Evolutionary conservation across 129 eudicot genomes (phyloP).

Genomic region (Dittrichia graveolens): DNA sequence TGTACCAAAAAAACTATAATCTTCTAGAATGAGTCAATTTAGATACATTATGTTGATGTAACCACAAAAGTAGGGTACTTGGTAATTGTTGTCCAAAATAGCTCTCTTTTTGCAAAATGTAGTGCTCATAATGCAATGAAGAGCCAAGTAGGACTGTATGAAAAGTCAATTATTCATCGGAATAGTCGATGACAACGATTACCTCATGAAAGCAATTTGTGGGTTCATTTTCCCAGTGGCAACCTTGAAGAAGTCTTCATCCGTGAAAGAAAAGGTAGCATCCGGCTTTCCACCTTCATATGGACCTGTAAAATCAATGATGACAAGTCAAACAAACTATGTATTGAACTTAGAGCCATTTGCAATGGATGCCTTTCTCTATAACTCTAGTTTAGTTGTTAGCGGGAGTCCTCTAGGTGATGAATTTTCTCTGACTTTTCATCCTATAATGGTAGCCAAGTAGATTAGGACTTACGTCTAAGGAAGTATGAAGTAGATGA

Average conservation of each 20-base stretch:
- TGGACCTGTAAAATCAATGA: slow-evolving; percentile 44
- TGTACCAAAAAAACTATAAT: background rate
- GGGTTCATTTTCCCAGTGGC: slow-evolving; percentile 95
- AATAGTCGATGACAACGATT: background rate
- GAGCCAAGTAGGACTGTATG: background rate
- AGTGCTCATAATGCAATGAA: background rate
- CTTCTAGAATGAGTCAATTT: background rate
- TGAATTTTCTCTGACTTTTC: background rate
- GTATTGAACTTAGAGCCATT: background rate
- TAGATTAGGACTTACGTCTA: slow-evolving; percentile 2
- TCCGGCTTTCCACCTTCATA: slow-evolving; percentile 95
- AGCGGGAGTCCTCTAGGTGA: background rate
- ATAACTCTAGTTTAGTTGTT: background rate
- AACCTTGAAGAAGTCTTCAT: slow-evolving; percentile 74
- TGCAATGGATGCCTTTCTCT: background rate
- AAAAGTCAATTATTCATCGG: background rate
- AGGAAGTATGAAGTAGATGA: background rate
- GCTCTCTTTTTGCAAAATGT: background rate
- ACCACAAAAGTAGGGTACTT: background rate
- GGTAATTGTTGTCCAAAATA: background rate
- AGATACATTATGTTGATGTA: too few species aligned
- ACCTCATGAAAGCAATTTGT: slow-evolving; percentile 98
- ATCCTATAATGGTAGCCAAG: background rate
- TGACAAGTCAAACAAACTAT: background rate
- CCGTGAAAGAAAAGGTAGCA: slow-evolving; percentile 91